These are phyloP conservation scores for Pseudonitzschia pungens DNA, from an alignment of 108 stramenopile genomes.

Conservation along the genomic window DNA sequence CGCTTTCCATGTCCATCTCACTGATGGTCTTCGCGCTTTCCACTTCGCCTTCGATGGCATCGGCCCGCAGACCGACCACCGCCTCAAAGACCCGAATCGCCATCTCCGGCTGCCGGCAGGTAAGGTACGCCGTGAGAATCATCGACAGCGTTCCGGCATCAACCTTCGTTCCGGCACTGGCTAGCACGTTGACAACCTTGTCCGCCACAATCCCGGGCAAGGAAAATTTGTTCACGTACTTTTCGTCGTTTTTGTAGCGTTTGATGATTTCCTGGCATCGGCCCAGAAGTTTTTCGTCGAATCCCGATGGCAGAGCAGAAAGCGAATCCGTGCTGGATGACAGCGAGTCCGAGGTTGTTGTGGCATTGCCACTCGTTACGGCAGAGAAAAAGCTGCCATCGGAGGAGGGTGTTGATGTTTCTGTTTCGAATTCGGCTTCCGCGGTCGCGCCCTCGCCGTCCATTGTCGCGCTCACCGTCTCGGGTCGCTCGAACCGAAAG, in stretches of 20 bases:
- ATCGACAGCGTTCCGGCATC: conserved; percentile 75
- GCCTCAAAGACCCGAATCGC: conserved; percentile 78
- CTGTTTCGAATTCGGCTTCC: neutral
- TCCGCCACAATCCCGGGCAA: conserved; percentile 72
- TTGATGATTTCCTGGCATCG: conserved; percentile 72
- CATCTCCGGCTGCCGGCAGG: conserved; percentile 56
- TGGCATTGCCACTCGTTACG: conserved; percentile 11
- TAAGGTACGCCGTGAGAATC: conserved; percentile 74
- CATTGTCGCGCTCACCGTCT: neutral
- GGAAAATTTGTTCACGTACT: conserved; percentile 51
- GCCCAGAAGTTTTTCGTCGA: conserved; percentile 41
- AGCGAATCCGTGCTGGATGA: too few species aligned
- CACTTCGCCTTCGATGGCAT: conserved; percentile 43
- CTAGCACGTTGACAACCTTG: conserved; percentile 77
- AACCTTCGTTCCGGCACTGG: conserved; percentile 61
- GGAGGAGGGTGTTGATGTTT: neutral
- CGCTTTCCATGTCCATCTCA: conserved; percentile 20
- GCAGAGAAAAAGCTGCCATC: neutral
- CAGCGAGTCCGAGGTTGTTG: conserved; percentile 6
- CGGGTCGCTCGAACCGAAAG: conserved; percentile 62
- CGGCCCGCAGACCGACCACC: conserved; percentile 58
- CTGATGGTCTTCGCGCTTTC: conserved; percentile 22
- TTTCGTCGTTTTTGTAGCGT: conserved; percentile 53
- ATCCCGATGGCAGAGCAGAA: neutral
- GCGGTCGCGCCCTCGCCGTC: neutral